Percentiles rank a stretch among this genome's conserved stretches.
phyloP scores from a whole-genome alignment of 257 asterid species.

The Capsicum baccatum region DNA sequence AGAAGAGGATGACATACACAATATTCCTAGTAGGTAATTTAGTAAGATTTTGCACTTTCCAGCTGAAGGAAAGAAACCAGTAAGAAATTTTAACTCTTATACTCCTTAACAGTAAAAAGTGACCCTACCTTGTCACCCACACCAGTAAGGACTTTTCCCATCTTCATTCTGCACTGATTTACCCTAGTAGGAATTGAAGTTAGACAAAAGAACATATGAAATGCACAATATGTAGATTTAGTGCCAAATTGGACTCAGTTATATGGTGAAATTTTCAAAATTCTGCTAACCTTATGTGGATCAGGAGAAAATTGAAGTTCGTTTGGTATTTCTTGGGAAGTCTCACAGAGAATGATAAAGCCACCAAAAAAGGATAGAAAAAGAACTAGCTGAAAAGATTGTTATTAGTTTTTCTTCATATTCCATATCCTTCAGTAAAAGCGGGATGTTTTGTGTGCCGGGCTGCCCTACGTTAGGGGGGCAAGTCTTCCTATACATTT shows the following conservation, averaged over 20 bases:
- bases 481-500: neutral
- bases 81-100: neutral
- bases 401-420: neutral
- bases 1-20: neutral
- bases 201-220: slow-evolving; percentile 29
- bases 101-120: slow-evolving; percentile 35
- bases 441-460: too few species aligned
- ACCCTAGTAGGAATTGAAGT: slow-evolving; percentile 56
- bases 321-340: slow-evolving; percentile 19
- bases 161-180: slow-evolving; percentile 88
- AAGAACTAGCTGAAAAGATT: neutral
- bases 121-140: slow-evolving; percentile 84
- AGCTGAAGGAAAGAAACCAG: neutral
- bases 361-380: neutral
- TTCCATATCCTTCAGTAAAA: neutral
- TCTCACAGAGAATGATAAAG: neutral
- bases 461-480: neutral
- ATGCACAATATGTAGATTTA: neutral
- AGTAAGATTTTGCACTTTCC: neutral
- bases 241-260: neutral
- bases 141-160: slow-evolving; percentile 87
- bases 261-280: slow-evolving; percentile 18
- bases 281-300: neutral
- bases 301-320: slow-evolving; percentile 9
- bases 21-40: neutral